Base-by-base conservation (phyloP, 139 green algal species). In the Chlorella sp. region DNA sequence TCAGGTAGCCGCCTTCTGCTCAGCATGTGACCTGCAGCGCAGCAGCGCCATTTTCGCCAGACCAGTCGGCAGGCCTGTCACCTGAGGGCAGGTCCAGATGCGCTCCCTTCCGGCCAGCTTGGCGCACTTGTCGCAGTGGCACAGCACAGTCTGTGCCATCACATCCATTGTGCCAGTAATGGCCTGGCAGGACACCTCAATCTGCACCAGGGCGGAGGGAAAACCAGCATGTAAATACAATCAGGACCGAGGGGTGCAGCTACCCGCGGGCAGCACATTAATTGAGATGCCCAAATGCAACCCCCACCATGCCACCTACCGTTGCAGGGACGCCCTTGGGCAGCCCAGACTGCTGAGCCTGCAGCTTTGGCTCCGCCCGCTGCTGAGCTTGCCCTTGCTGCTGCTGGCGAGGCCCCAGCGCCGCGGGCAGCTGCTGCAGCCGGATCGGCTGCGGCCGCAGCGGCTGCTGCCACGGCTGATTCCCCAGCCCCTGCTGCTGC, bases 61-160 rank as follows among this genome's bases (percentile, higher is more conserved):
- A n/a, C n/a, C n/a, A n/a, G n/a, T n/a, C n/a, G n/a, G n/a, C n/a
- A n/a, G n/a, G n/a, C n/a, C n/a, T n/a, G n/a, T n/a, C 28, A 86
- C 88, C 65, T 89, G 87, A 1, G 89, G 92, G 74, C 82, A 87
- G 76, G 39, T 87, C 71, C 89, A 86, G 47, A 87, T 51, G 26
- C 85, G 85, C 51, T 89, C 20, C 4, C 34, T 47, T 4, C 78
- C 70, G 7, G 87, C 71, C 85, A 79, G 63, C 25, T 47, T 23
- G 26, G 34, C 4, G 78, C 89, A 92, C 17, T 84, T 72, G 0
- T n/a, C 3, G 81, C 88, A 92, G n/a, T 72, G 21, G 86, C 90
- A 93, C 23, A 78, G 17, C n/a, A 93, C 88, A 4, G 74, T 81
- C 78, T 89, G 88, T 21, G 56, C 71, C n/a, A 63, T 75, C 71